These are phyloP conservation scores for Sphaerostilbella broomeana DNA, from an alignment of 2,329 filamentous ascomycete genomes.

Conservation along the genomic window DNA sequence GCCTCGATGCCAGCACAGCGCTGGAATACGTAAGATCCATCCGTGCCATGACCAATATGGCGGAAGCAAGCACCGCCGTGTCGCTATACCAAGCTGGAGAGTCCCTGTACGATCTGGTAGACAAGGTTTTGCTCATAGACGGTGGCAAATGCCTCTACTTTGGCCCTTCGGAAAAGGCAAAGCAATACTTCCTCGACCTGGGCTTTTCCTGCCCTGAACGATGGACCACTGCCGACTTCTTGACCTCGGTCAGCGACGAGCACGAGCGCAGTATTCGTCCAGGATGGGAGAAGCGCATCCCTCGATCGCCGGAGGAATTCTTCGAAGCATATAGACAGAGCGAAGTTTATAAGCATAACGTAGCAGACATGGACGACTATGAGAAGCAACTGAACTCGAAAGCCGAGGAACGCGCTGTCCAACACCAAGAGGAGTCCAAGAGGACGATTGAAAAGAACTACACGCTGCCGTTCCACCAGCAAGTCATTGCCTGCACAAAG, in stretches of 20 bases:
- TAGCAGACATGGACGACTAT: constrained; percentile 56
- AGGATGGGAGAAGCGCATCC: constrained; percentile 59
- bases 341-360: constrained; percentile 51
- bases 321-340: constrained; percentile 59
- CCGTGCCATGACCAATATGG: constrained; percentile 61
- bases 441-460: constrained; percentile 64
- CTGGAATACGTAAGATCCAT: constrained; percentile 63
- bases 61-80: constrained; percentile 62
- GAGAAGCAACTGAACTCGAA: constrained; percentile 53
- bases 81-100: constrained; percentile 67
- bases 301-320: constrained; percentile 63
- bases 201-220: constrained; percentile 67
- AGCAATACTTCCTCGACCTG: constrained; percentile 61
- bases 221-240: constrained; percentile 67
- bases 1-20: constrained; percentile 65
- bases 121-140: constrained; percentile 72
- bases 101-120: constrained; percentile 59
- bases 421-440: constrained; percentile 64
- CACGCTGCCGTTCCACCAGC: constrained; percentile 67
- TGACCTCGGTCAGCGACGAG: constrained; percentile 71
- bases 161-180: constrained; percentile 56
- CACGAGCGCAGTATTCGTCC: constrained; percentile 61
- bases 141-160: constrained; percentile 67
- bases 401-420: constrained; percentile 38
- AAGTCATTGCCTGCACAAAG: constrained; percentile 63